Base-by-base conservation (phyloP, 805 yeast species). In the Henningerozyma blattae region DNA sequence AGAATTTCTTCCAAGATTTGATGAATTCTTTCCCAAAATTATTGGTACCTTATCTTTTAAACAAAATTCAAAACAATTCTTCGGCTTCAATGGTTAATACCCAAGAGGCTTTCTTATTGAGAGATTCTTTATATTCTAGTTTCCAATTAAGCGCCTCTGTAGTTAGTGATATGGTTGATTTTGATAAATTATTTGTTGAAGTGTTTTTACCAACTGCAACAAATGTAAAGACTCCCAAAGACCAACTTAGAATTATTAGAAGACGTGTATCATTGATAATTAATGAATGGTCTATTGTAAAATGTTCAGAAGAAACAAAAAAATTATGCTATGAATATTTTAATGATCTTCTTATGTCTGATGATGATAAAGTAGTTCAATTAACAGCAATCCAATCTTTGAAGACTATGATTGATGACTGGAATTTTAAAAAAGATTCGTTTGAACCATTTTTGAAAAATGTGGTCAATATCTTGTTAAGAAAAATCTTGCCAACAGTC, bases 81-180 rank as follows among this genome's bases (percentile, higher is more conserved):
- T 42, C 54, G 3, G 47, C 44, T n/a, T 44, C 56, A 15, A 47
- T 57, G 5, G 18, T 7, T 3, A 50, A 49, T 20, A 43, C 52
- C 4, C 40, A 55, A 1, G 62, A 64, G 14, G 76, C 76, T 35
- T 64, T 81, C 9, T 59, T 85, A 29, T 60, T 67, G n/a, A 79
- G 76, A 41, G 98, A 89, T 56, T 70, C 94, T 0, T 75, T 80
- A 0, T 66, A 85, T 39, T 72, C 86, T 18, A 81, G 85, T n/a
- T 81, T 91, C 44, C 93, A 86, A 55, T 62, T 83, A 18, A 76
- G 89, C 35, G 67, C 89, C 0, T 63, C 62, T 37, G 75, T 82
- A 0, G 72, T 89, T 15, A 63, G 72, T 29, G 76, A 75, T 22
- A 61, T 62, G 33, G 77, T 82, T 25, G 74, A 82, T 45, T 82